Conservation (phyloP, 306 rosid genomes). For the Gynostemma pentaphyllum region DNA sequence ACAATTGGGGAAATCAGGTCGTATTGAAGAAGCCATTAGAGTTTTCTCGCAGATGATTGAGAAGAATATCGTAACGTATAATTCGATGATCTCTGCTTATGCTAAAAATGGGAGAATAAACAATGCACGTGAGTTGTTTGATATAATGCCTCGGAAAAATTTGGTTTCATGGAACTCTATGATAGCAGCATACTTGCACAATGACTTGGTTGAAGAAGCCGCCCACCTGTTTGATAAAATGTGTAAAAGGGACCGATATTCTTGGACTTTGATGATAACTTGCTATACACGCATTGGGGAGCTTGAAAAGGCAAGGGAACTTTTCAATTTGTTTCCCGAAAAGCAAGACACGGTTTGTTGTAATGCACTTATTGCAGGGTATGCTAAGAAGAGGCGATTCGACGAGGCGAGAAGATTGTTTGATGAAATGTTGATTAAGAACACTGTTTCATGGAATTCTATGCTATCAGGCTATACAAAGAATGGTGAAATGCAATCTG, state of each 20-base stretch:
- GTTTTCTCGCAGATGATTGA: slow-evolving; percentile 39
- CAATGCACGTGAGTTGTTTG: slow-evolving; percentile 57
- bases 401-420: slow-evolving; percentile 47
- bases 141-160: slow-evolving; percentile 48
- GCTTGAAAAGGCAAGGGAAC: slow-evolving; percentile 60
- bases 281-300: slow-evolving; percentile 46
- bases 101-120: slow-evolving; percentile 51
- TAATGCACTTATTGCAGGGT: slow-evolving; percentile 73
- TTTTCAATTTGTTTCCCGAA: slow-evolving; percentile 52
- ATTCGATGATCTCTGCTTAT: slow-evolving; percentile 63
- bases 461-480: slow-evolving; percentile 65
- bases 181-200: slow-evolving; percentile 63
- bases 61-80: slow-evolving; percentile 64
- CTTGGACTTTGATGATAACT: slow-evolving; percentile 75
- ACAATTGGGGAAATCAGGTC: slow-evolving; percentile 53
- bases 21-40: slow-evolving; percentile 47
- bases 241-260: slow-evolving; percentile 47
- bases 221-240: slow-evolving; percentile 38
- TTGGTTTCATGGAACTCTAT: slow-evolving; percentile 72
- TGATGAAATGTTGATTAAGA: slow-evolving; percentile 53
- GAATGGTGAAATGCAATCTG: slow-evolving; percentile 53
- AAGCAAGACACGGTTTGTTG: slow-evolving; percentile 53
- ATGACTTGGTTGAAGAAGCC: slow-evolving; percentile 46
- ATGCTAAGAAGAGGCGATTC: slow-evolving; percentile 51
- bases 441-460: slow-evolving; percentile 68